Conservation (phyloP, 257 asterid species). For the Cynanchum wilfordii region DNA sequence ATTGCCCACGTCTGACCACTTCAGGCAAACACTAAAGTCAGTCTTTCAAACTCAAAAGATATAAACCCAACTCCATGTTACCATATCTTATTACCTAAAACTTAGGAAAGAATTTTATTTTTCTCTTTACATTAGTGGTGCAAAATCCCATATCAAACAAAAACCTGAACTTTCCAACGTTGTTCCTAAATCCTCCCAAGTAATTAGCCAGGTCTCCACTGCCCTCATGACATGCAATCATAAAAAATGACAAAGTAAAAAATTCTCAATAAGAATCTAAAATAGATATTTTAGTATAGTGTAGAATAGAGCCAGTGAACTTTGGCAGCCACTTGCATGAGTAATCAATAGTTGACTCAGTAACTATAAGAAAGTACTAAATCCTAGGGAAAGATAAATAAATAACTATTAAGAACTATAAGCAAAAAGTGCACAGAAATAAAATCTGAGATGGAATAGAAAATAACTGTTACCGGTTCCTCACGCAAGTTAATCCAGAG, state of each 20-base stretch:
- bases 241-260: not conserved
- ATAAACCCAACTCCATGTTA: no score
- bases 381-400: not conserved
- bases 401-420: not conserved
- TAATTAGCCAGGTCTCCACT: not conserved
- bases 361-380: not conserved
- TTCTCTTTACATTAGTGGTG: not conserved
- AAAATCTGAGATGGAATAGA: not conserved
- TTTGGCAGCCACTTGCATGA: not conserved
- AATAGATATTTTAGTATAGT: not conserved
- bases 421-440: not conserved
- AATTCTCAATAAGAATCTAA: not conserved
- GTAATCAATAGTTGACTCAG: not conserved
- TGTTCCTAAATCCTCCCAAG: not conserved
- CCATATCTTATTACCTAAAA: no score
- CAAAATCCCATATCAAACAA: not conserved
- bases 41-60: not conserved
- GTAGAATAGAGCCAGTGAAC: not conserved
- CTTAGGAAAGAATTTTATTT: not conserved
- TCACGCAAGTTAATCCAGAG: constrained; percentile 96
- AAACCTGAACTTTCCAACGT: not conserved
- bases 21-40: not conserved
- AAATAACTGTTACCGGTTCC: constrained; percentile 71
- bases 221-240: not conserved
- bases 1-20: not conserved